A percentile compares a stretch with the other conserved stretches of the same genome.
Evolutionary conservation across 2,329 filamentous ascomycete genomes (phyloP).

Genomic region (Camillea tinctor): DNA sequence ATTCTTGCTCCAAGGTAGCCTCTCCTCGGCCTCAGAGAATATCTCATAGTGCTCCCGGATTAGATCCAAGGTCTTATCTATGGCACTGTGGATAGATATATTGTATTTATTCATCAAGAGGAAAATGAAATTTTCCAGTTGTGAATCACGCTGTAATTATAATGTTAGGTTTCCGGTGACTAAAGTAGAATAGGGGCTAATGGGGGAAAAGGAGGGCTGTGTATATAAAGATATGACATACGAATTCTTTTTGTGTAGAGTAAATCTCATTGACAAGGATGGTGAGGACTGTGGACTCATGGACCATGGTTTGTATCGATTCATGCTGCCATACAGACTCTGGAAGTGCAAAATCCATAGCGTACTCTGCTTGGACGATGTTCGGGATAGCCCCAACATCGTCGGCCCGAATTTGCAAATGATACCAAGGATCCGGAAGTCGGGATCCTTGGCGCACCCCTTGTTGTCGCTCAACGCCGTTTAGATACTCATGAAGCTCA

Average conservation of each 20-base stretch:
- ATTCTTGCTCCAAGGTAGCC: conserved; percentile 28
- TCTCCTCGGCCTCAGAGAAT: conserved; percentile 27
- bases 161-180: neutral
- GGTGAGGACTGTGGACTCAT: conserved; percentile 27
- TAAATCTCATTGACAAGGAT: conserved; percentile 29
- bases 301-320: conserved; percentile 29
- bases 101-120: conserved; percentile 30
- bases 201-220: neutral
- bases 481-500: conserved; percentile 30
- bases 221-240: conserved; percentile 13
- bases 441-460: conserved; percentile 22
- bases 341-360: conserved; percentile 32
- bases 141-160: conserved; percentile 22
- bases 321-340: conserved; percentile 26
- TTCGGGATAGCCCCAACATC: conserved; percentile 31
- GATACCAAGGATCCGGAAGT: conserved; percentile 29
- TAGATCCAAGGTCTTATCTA: conserved; percentile 25
- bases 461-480: conserved; percentile 29
- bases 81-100: conserved; percentile 19
- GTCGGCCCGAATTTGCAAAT: conserved; percentile 28
- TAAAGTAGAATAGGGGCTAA: neutral
- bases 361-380: conserved; percentile 31
- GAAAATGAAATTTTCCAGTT: conserved; percentile 29
- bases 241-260: conserved; percentile 33
- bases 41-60: conserved; percentile 30